phyloP scores from a whole-genome alignment of 2,329 filamentous ascomycete genomes.

The Thelonectria rubi region DNA sequence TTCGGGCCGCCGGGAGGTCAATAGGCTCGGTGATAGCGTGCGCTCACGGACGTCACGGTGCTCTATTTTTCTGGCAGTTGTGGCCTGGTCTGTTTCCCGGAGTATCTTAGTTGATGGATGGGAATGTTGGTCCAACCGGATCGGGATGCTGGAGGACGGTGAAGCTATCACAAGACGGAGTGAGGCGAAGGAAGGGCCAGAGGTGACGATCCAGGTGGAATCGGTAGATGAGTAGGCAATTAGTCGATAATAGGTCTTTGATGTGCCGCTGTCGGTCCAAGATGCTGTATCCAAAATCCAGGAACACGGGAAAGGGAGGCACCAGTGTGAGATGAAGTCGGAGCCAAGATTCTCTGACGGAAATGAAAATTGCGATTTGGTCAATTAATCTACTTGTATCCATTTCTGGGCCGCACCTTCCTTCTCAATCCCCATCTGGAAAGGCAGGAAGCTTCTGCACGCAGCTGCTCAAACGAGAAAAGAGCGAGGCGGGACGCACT shows the following conservation, averaged over 20 bases:
- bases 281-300: background rate
- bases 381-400: too few species aligned
- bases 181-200: background rate
- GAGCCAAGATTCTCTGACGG: background rate
- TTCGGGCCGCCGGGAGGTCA: constrained; percentile 9
- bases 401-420: too few species aligned
- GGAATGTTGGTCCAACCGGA: background rate
- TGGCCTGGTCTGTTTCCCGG: constrained; percentile 9
- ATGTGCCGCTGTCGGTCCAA: background rate
- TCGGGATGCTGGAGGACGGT: background rate
- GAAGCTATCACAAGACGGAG: background rate
- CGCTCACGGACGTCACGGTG: constrained; percentile 11
- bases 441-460: too few species aligned
- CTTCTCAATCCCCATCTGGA: too few species aligned
- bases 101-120: background rate
- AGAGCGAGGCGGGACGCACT: too few species aligned
- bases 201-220: too few species aligned
- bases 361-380: background rate
- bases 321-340: background rate
- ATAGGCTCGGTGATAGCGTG: constrained; percentile 2
- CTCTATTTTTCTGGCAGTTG: constrained; percentile 1
- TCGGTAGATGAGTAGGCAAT: too few species aligned
- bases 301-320: background rate
- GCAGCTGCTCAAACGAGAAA: too few species aligned
- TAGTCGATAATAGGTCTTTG: too few species aligned